phyloP scores from a whole-genome alignment of 2,329 filamentous ascomycete species.

The Aspergillus persii region DNA sequence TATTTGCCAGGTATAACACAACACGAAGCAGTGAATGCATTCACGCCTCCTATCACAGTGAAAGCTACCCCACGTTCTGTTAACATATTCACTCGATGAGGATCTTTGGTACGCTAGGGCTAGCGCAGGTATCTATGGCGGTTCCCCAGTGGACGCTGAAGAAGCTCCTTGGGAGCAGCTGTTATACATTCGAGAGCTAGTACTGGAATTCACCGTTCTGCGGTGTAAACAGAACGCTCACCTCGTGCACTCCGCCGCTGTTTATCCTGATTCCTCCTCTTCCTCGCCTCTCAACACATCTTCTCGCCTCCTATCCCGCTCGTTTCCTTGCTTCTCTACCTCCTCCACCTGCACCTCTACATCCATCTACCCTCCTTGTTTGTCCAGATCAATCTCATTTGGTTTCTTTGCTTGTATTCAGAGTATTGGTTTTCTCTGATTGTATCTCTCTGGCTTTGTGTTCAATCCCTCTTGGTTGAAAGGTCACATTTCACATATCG shows the following conservation, averaged over 20 bases:
- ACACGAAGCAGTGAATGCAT: too few species aligned
- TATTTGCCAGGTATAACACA: neutral
- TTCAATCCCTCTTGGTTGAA: neutral
- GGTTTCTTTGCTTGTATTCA: neutral
- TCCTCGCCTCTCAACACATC: neutral
- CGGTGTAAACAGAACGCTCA: neutral
- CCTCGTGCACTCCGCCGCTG: neutral
- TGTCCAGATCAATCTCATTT: neutral
- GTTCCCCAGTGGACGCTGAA: neutral
- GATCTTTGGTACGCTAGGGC: neutral
- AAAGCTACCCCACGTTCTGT: neutral
- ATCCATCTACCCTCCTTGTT: neutral
- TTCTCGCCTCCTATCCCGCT: neutral
- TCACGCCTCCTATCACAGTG: too few species aligned
- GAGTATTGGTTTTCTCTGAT: neutral
- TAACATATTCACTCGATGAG: neutral
- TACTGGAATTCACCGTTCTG: neutral
- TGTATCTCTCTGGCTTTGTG: neutral
- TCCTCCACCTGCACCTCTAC: too few species aligned
- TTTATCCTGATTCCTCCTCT: neutral
- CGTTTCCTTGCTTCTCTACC: neutral
- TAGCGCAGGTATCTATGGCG: neutral
- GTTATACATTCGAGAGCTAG: neutral
- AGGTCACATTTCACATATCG: neutral
- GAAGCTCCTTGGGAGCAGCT: neutral